Conservation (phyloP, 495 filamentous ascomycete species). For the Haplographium delicatum region DNA sequence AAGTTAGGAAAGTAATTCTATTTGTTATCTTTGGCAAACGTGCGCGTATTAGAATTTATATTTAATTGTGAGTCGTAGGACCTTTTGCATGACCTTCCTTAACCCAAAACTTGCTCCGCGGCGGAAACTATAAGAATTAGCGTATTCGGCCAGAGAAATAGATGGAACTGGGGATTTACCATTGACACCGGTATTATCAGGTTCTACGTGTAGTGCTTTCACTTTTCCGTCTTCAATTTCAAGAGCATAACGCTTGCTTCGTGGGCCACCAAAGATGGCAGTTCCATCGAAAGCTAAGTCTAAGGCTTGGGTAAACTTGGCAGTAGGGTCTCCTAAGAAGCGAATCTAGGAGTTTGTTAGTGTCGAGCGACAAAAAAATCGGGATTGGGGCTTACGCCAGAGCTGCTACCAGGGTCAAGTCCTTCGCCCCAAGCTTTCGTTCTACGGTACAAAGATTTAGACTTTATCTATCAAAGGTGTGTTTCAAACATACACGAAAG, state of each 20-base stretch:
- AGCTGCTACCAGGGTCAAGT: slow-evolving; percentile 65
- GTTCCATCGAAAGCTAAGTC: slow-evolving; percentile 79
- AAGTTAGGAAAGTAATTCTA: too few species aligned
- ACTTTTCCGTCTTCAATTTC: slow-evolving; percentile 74
- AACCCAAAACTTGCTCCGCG: slow-evolving; percentile 68
- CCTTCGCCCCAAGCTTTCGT: slow-evolving; percentile 81
- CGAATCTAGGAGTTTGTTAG: slow-evolving; percentile 47
- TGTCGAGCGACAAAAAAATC: not conserved
- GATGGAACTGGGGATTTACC: slow-evolving; percentile 46
- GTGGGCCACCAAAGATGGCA: slow-evolving; percentile 77
- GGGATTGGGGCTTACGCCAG: slow-evolving; percentile 57
- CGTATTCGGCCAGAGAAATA: not conserved
- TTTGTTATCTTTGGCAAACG: too few species aligned
- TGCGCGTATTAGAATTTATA: too few species aligned
- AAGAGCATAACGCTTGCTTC: slow-evolving; percentile 87
- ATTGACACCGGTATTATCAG: slow-evolving; percentile 85
- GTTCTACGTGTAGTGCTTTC: slow-evolving; percentile 72
- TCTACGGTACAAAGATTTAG: too few species aligned
- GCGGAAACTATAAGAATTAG: slow-evolving; percentile 47
- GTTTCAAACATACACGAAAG: slow-evolving; percentile 84
- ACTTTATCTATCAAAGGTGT: too few species aligned
- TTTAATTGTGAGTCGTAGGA: too few species aligned
- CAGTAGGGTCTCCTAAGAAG: slow-evolving; percentile 86
- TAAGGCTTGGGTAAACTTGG: slow-evolving; percentile 75
- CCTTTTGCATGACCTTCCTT: too few species aligned